These are phyloP conservation scores for Penicillium ochrochloron DNA, from an alignment of 495 filamentous ascomycete species.

Conservation along the genomic window DNA sequence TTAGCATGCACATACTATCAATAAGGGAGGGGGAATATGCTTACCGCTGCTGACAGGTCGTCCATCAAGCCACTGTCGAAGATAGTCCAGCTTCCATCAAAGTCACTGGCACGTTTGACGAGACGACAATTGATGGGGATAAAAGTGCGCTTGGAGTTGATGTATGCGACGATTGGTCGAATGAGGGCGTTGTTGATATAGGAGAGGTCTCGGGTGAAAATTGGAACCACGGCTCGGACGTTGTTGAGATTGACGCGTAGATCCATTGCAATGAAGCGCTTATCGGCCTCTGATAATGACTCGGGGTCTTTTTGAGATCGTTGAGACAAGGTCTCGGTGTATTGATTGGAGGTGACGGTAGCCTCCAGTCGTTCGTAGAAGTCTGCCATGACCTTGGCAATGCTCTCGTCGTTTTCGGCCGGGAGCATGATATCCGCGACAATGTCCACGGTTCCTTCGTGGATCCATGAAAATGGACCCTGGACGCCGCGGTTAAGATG, in stretches of 20 bases:
- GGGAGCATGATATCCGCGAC: slow-evolving; percentile 95
- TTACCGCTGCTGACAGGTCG: slow-evolving; percentile 85
- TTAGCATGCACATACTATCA: slow-evolving; percentile 15
- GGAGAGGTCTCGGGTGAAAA: slow-evolving; percentile 87
- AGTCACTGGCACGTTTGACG: slow-evolving; percentile 83
- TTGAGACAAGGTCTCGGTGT: slow-evolving; percentile 29
- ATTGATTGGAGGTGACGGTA: slow-evolving; percentile 77
- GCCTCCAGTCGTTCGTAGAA: slow-evolving; percentile 95
- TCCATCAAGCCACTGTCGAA: slow-evolving; percentile 95
- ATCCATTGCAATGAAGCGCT: slow-evolving; percentile 85
- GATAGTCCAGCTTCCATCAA: slow-evolving; percentile 94
- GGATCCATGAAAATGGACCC: slow-evolving; percentile 96
- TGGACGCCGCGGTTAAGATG: slow-evolving; percentile 93
- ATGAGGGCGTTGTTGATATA: slow-evolving; percentile 96
- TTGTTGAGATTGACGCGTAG: slow-evolving; percentile 89
- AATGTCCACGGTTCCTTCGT: slow-evolving; percentile 94
- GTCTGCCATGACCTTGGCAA: slow-evolving; percentile 89
- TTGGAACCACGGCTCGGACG: slow-evolving; percentile 85
- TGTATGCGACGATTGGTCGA: slow-evolving; percentile 97
- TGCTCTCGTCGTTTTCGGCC: slow-evolving; percentile 78
- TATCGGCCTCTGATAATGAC: slow-evolving; percentile 47
- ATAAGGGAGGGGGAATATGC: slow-evolving; percentile 20
- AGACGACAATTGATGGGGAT: slow-evolving; percentile 95
- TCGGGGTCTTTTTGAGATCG: slow-evolving; percentile 21
- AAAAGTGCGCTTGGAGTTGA: slow-evolving; percentile 90